Percentiles rank a stretch among this genome's conserved stretches.
Evolutionary conservation across 1,284 basidiomycete species (phyloP).

Genomic region (Xerocomus nothofagi): DNA sequence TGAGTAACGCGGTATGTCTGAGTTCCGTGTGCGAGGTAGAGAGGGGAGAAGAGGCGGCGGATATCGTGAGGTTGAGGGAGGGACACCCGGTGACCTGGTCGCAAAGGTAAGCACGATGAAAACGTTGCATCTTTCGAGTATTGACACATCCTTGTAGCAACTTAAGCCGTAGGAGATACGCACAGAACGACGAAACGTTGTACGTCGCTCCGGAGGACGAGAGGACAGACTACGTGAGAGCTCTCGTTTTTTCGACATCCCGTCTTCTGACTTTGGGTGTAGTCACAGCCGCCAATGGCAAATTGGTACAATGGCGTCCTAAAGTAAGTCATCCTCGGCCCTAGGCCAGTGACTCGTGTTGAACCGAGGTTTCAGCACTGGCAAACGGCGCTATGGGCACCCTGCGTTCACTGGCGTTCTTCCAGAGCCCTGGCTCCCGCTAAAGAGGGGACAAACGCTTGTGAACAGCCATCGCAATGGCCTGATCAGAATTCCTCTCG

Average conservation of each 20-base stretch:
- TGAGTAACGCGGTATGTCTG: slow-evolving; percentile 81
- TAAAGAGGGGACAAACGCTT: slow-evolving; percentile 76
- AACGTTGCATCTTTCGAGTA: not conserved
- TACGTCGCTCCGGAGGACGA: slow-evolving; percentile 93
- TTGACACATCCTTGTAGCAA: slow-evolving; percentile 50
- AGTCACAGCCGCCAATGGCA: slow-evolving; percentile 94
- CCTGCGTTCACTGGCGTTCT: slow-evolving; percentile 87
- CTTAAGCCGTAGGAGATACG: slow-evolving; percentile 80
- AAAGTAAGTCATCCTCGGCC: slow-evolving; percentile 56
- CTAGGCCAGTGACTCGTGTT: not conserved
- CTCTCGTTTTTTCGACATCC: not conserved
- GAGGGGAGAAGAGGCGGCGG: slow-evolving; percentile 77
- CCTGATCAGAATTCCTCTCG: slow-evolving; percentile 35
- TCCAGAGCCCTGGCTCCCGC: slow-evolving; percentile 88
- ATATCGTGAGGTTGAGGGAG: slow-evolving; percentile 67
- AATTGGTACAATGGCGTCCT: slow-evolving; percentile 90
- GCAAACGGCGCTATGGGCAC: slow-evolving; percentile 86
- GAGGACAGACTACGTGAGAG: slow-evolving; percentile 81
- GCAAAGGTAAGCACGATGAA: slow-evolving; percentile 67
- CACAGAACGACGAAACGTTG: slow-evolving; percentile 90
- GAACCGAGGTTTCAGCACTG: slow-evolving; percentile 54
- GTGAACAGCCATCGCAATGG: slow-evolving; percentile 49
- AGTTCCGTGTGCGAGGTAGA: slow-evolving; percentile 88
- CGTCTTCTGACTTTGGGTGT: slow-evolving; percentile 11
- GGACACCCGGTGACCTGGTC: slow-evolving; percentile 85